A percentile compares a stretch with the other conserved stretches of the same genome.
Conservation (phyloP, 1,284 basidiomycete genomes). For the Cryptococcus maquisensis region DNA sequence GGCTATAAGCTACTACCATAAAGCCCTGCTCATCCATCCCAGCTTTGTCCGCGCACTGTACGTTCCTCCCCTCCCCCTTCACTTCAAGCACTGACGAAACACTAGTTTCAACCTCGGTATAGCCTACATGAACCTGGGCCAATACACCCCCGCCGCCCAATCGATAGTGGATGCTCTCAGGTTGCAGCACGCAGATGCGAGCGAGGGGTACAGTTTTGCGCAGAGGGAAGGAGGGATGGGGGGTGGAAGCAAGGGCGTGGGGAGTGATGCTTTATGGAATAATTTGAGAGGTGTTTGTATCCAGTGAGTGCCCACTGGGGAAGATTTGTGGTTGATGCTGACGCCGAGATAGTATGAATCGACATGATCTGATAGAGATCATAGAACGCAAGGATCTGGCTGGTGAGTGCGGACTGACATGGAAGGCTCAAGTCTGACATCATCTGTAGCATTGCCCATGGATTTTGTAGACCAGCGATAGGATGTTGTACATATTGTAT, state of each 20-base stretch:
- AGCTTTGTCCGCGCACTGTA: constrained; percentile 86
- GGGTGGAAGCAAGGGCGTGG: constrained; percentile 59
- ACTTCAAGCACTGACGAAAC: background rate
- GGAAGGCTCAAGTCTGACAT: background rate
- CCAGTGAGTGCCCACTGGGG: constrained; percentile 47
- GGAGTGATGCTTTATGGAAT: constrained; percentile 74
- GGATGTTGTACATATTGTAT: constrained; percentile 1
- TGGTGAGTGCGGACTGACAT: constrained; percentile 48
- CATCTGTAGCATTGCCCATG: constrained; percentile 6
- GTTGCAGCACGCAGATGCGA: constrained; percentile 73
- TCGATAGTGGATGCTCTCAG: constrained; percentile 80
- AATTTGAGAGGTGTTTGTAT: constrained; percentile 73
- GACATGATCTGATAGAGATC: constrained; percentile 65
- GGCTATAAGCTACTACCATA: constrained; percentile 84
- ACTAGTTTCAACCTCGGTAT: constrained; percentile 86
- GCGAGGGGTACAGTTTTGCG: constrained; percentile 53
- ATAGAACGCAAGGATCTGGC: constrained; percentile 69
- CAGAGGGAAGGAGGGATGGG: constrained; percentile 50
- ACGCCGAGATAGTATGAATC: constrained; percentile 53
- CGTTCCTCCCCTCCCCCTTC: constrained; percentile 15
- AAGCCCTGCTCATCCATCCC: constrained; percentile 84
- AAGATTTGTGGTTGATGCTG: constrained; percentile 1
- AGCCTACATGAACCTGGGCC: constrained; percentile 80
- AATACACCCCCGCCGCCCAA: constrained; percentile 75
- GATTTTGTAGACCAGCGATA: constrained; percentile 3